Conservation (phyloP, 2,329 filamentous ascomycete genomes). For the Clarireedia paspali region DNA sequence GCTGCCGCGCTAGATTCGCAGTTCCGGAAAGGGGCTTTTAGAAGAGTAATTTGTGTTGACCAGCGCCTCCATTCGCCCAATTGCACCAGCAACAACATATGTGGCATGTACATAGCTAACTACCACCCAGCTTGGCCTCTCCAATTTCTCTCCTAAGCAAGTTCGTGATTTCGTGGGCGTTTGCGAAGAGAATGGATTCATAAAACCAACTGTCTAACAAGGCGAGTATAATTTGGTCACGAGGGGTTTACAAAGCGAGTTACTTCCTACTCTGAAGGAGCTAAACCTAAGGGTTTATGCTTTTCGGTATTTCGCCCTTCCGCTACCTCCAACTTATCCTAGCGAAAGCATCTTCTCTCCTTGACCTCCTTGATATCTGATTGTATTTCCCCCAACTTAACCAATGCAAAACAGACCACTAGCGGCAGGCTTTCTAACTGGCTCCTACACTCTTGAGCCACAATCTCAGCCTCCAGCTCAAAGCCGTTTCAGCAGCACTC, state of each 20-base stretch:
- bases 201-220: conserved; percentile 28
- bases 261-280: background rate
- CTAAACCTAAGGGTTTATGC: background rate
- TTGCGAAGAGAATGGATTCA: conserved; percentile 1
- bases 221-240: conserved; percentile 22
- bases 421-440: too few relatives aligned
- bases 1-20: conserved; percentile 22
- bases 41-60: conserved; percentile 7
- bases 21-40: conserved; percentile 24
- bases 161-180: background rate
- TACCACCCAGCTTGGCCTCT: conserved; percentile 10
- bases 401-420: too few relatives aligned
- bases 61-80: too few relatives aligned
- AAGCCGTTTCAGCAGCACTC: background rate
- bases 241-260: background rate
- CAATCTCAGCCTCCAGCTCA: too few relatives aligned
- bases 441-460: too few relatives aligned
- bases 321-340: too few relatives aligned
- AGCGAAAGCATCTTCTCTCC: background rate
- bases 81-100: background rate
- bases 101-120: background rate
- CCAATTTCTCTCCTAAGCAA: background rate
- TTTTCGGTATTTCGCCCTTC: background rate
- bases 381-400: too few relatives aligned
- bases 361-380: background rate